These are phyloP conservation scores for Clonostachys chloroleuca DNA, from an alignment of 2,329 filamentous ascomycete genomes.

Conservation along the genomic window DNA sequence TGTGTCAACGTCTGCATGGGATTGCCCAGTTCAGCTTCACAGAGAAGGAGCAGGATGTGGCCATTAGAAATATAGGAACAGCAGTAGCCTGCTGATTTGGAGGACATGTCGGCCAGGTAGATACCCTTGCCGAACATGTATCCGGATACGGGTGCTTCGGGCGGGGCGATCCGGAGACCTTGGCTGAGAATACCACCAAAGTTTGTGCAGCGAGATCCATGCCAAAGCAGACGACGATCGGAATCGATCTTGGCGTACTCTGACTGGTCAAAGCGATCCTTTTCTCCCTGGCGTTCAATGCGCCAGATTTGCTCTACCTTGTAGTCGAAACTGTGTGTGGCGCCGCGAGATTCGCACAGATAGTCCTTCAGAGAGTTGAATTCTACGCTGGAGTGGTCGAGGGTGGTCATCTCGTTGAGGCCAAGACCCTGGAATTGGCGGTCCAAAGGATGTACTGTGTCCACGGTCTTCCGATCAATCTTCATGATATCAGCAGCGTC, in stretches of 20 bases:
- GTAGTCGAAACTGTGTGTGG: constrained; percentile 60
- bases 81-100: constrained; percentile 81
- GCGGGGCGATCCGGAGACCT: constrained; percentile 84
- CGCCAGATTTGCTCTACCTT: constrained; percentile 74
- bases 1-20: constrained; percentile 63
- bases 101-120: constrained; percentile 81
- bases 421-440: constrained; percentile 67
- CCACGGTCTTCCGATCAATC: constrained; percentile 41
- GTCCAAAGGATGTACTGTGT: constrained; percentile 62
- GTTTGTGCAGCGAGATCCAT: constrained; percentile 79
- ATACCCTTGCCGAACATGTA: constrained; percentile 93
- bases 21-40: constrained; percentile 71
- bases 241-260: constrained; percentile 40
- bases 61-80: constrained; percentile 55
- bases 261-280: constrained; percentile 60
- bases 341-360: constrained; percentile 60
- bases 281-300: constrained; percentile 71
- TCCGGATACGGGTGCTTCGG: constrained; percentile 72
- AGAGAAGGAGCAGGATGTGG: constrained; percentile 72
- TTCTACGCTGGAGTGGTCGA: constrained; percentile 56
- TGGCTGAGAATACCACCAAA: constrained; percentile 85
- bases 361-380: constrained; percentile 64
- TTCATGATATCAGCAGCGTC: constrained; percentile 76
- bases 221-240: constrained; percentile 81
- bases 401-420: constrained; percentile 71